Percentiles rank a stretch among this genome's conserved stretches.
phyloP scores from a whole-genome alignment of 2,329 filamentous ascomycete species.

The Aureobasidium melanogenum region DNA sequence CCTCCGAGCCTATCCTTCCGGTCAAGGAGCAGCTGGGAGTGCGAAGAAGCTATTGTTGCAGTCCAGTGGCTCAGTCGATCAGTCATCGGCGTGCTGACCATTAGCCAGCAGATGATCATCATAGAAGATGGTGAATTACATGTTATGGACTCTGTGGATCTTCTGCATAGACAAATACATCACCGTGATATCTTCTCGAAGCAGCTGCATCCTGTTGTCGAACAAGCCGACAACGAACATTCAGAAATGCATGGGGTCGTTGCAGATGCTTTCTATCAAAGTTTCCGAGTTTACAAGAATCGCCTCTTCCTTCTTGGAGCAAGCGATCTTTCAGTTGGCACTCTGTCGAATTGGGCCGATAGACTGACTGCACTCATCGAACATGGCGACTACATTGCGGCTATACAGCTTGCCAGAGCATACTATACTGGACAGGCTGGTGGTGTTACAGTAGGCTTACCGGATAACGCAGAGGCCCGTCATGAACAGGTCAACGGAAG shows the following conservation, averaged over 20 bases:
- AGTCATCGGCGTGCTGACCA: slow-evolving; percentile 82
- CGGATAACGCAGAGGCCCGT: slow-evolving; percentile 67
- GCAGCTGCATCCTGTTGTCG: slow-evolving; percentile 75
- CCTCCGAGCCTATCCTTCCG: slow-evolving; percentile 71
- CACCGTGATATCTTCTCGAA: slow-evolving; percentile 83
- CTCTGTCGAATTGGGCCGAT: slow-evolving; percentile 95
- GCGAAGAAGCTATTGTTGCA: slow-evolving; percentile 89
- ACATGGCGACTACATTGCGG: slow-evolving; percentile 87
- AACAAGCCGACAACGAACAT: slow-evolving; percentile 80
- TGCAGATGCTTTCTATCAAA: slow-evolving; percentile 97
- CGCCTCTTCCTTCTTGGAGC: slow-evolving; percentile 87
- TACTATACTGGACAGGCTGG: slow-evolving; percentile 91
- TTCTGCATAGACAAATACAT: slow-evolving; percentile 86
- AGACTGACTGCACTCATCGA: slow-evolving; percentile 90
- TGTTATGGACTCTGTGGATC: slow-evolving; percentile 89
- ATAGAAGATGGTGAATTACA: slow-evolving; percentile 82
- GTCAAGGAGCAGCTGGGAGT: slow-evolving; percentile 79
- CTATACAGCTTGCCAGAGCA: slow-evolving; percentile 80
- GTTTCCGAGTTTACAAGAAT: slow-evolving; percentile 90
- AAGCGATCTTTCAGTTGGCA: slow-evolving; percentile 84
- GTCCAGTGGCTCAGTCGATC: slow-evolving; percentile 96
- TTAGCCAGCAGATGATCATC: slow-evolving; percentile 86
- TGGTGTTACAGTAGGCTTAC: slow-evolving; percentile 86
- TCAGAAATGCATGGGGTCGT: slow-evolving; percentile 89
- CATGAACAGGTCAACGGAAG: slow-evolving; percentile 82